phyloP scores from a whole-genome alignment of 1,284 basidiomycete genomes.

The Phaffia rhodozyma region DNA sequence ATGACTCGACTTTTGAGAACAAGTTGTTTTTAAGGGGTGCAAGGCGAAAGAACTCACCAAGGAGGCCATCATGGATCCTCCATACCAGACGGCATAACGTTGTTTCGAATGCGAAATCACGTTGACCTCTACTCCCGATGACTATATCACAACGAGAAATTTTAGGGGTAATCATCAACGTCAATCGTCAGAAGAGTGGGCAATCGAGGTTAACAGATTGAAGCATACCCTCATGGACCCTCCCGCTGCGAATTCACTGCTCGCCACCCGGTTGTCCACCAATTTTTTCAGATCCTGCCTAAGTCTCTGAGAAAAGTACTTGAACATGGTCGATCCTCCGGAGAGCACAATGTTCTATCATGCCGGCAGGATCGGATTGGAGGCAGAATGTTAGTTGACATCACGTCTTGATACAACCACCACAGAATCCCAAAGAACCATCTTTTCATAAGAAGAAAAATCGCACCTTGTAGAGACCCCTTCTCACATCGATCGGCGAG shows the following conservation, averaged over 20 bases:
- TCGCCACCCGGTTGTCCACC: conserved; percentile 79
- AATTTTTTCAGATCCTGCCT: conserved; percentile 91
- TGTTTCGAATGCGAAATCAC: conserved; percentile 98
- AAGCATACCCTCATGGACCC: conserved; percentile 55
- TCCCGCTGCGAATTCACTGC: conserved; percentile 62
- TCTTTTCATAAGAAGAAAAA: neutral
- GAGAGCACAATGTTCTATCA: conserved; percentile 79
- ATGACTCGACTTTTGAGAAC: neutral
- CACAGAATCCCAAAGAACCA: neutral
- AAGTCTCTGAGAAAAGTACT: conserved; percentile 89
- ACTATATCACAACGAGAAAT: conserved; percentile 42
- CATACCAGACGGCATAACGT: conserved; percentile 97
- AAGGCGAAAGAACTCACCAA: conserved; percentile 45
- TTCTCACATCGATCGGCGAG: conserved; percentile 87
- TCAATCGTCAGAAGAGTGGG: neutral
- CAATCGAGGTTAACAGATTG: neutral
- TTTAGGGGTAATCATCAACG: conserved; percentile 18
- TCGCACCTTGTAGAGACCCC: conserved; percentile 80
- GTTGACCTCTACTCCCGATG: conserved; percentile 87
- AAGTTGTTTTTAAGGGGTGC: neutral
- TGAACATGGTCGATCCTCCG: conserved; percentile 96
- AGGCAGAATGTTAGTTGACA: neutral
- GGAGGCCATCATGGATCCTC: conserved; percentile 84
- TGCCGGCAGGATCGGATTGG: neutral
- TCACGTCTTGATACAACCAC: neutral